A percentile compares a stretch with the other conserved stretches of the same genome.
Conservation (phyloP, 2,329 filamentous ascomycete species). For the Apiospora marii region DNA sequence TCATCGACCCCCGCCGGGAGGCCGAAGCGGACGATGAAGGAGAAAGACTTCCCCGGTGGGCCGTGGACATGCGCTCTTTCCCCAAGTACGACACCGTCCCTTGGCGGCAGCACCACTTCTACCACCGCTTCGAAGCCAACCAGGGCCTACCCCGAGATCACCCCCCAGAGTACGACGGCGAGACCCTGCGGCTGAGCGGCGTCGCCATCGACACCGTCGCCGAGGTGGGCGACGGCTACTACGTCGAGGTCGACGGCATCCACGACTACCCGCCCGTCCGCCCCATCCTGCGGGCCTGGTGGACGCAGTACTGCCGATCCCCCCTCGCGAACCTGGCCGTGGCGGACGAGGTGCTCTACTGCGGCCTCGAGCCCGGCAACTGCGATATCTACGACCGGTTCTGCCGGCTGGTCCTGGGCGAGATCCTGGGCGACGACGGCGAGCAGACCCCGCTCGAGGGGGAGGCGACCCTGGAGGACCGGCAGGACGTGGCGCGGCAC, state of each 20-base stretch:
- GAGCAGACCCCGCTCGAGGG: not conserved
- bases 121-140: not conserved
- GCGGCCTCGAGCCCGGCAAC: not conserved
- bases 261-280: not conserved
- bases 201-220: not conserved
- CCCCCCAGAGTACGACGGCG: not conserved
- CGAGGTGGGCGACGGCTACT: not conserved
- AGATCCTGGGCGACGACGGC: not conserved
- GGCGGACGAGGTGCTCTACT: not conserved
- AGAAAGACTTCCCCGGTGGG: not conserved
- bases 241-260: not conserved
- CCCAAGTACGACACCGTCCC: not conserved
- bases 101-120: not conserved
- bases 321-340: not conserved
- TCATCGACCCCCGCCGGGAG: not conserved
- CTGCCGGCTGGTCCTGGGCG: not conserved
- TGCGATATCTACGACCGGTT: not conserved
- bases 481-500: not conserved
- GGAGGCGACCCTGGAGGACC: not conserved
- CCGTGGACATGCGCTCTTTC: not conserved
- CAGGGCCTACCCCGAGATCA: not conserved
- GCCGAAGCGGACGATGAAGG: not conserved
- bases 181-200: not conserved
- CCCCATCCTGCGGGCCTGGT: not conserved
- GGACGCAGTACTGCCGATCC: not conserved